These are phyloP conservation scores for Clavispora fructus DNA, from an alignment of 805 yeast species.

Conservation along the genomic window DNA sequence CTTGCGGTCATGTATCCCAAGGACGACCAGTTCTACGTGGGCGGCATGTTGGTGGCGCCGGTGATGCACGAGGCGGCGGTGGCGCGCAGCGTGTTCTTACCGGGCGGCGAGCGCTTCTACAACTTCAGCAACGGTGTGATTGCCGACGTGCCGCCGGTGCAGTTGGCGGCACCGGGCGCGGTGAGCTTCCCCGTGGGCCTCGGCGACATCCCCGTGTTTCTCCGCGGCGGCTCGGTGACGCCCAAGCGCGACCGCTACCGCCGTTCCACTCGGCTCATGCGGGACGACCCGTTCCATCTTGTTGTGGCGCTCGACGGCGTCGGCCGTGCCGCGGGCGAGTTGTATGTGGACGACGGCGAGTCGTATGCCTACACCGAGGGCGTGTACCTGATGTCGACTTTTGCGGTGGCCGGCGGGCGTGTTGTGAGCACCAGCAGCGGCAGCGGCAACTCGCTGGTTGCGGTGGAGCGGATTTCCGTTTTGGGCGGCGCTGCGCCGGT, in stretches of 20 bases:
- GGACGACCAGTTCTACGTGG: conserved; percentile 82
- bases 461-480: conserved; percentile 47
- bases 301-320: conserved; percentile 50
- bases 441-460: neutral
- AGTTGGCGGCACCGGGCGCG: conserved; percentile 24
- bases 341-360: conserved; percentile 85
- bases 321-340: conserved; percentile 49
- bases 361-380: conserved; percentile 53
- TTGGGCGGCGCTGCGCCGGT: conserved; percentile 29
- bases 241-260: conserved; percentile 69
- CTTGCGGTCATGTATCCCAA: conserved; percentile 46
- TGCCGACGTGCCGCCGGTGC: conserved; percentile 1
- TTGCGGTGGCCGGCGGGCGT: neutral
- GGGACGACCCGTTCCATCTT: conserved; percentile 74
- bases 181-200: conserved; percentile 41
- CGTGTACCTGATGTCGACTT: conserved; percentile 27
- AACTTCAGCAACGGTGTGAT: conserved; percentile 40
- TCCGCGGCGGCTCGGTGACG: conserved; percentile 76
- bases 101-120: conserved; percentile 51
- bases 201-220: conserved; percentile 60
- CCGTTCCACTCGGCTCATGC: conserved; percentile 73
- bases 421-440: neutral
- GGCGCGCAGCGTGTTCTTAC: conserved; percentile 43
- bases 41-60: conserved; percentile 79
- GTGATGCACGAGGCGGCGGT: conserved; percentile 52